These are phyloP conservation scores for Apodospora peruviana DNA, from an alignment of 495 filamentous ascomycete genomes.

Conservation along the genomic window DNA sequence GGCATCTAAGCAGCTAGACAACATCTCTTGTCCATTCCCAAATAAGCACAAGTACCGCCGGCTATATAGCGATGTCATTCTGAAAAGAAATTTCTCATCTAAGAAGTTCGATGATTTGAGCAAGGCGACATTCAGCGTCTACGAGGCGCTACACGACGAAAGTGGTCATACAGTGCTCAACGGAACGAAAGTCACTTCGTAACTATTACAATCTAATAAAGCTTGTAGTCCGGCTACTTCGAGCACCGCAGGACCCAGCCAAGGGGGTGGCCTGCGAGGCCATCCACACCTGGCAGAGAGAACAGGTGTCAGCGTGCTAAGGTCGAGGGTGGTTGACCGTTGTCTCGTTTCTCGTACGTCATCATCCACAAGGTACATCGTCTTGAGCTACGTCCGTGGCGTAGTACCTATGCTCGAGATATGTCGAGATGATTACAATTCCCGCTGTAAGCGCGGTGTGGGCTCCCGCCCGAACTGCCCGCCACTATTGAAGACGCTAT, in stretches of 20 bases:
- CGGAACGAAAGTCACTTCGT: not conserved
- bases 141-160: not conserved
- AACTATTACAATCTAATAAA: not conserved
- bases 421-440: not conserved
- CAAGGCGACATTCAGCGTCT: not conserved
- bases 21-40: not conserved
- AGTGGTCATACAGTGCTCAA: not conserved
- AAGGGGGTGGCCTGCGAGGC: not conserved
- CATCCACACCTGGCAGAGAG: not conserved
- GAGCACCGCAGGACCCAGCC: not conserved
- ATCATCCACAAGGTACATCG: not conserved
- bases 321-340: not conserved
- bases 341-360: not conserved
- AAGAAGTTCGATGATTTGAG: not conserved
- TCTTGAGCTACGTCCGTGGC: not conserved
- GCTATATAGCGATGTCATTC: not conserved
- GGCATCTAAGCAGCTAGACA: not conserved
- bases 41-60: not conserved
- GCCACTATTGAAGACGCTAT: not conserved
- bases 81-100: not conserved
- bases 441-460: not conserved
- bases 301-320: not conserved
- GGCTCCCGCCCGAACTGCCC: not conserved
- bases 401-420: not conserved
- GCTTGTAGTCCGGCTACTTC: not conserved